Base-by-base conservation (phyloP, 2,329 filamentous ascomycete species). In the Thielaviopsis musarum region DNA sequence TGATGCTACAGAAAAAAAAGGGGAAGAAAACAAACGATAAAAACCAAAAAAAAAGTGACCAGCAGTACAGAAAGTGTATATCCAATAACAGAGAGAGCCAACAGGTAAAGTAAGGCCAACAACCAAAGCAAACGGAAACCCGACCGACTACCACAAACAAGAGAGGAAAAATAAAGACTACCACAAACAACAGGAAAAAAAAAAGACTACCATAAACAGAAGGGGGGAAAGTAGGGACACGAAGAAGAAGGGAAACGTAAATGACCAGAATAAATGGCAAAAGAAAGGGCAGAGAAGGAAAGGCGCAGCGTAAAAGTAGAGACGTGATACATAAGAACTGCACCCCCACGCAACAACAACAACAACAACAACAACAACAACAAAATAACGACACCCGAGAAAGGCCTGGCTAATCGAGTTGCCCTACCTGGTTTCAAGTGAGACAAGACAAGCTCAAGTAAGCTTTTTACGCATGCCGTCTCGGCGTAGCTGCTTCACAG, bases 401-500 rank as follows among this genome's bases (percentile, higher is more conserved):
- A 45, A 45, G 15, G 38, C 5, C 38, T 2, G 10, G 38, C 10
- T 7, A n/a, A 3, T n/a, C 7, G 17, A 17, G 5, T n/a, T 5
- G 13, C 17, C 38, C 15, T 17, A 17, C 15, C 12, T 17, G 2
- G 38, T 4, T 13, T n/a, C 10, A 45, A n/a, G 5, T 5, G 38
- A 45, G 30, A 34, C 30, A 34, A 34, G 10, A 34, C 30, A 34
- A 34, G 30, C 24, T 34, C 30, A 5, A 34, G 30, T 5, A 7
- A 34, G 10, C 30, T 34, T 34, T 7, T 34, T 34, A 34, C 30
- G 30, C 30, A 12, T 34, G 30, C 51, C 61, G 61, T 53, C 61
- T 59, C 41, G 61, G 61, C 26, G 61, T 59, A 57, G 61, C 61
- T 62, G 57, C n/a, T 22, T 45, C 30, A 49, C 21, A 52, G 26